phyloP scores from a whole-genome alignment of 1,139 yeast genomes.

The Taiozyma onychis region DNA sequence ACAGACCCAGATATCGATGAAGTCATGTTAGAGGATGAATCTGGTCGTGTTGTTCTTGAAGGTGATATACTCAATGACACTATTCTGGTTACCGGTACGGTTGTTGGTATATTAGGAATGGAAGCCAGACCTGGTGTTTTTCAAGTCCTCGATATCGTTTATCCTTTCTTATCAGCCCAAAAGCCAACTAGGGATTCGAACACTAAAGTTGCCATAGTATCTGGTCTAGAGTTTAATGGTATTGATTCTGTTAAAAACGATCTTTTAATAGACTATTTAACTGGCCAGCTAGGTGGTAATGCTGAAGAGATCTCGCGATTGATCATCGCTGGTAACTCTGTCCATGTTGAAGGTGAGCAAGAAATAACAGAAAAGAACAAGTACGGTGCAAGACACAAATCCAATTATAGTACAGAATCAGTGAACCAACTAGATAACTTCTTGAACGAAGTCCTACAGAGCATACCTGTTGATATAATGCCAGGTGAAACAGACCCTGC shows the following conservation, averaged over 20 bases:
- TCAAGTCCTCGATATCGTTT: slow-evolving; percentile 73
- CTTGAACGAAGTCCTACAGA: slow-evolving; percentile 49
- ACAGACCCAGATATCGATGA: slow-evolving; percentile 52
- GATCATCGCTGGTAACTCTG: slow-evolving; percentile 73
- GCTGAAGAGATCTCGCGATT: slow-evolving; percentile 44
- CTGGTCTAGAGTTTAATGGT: slow-evolving; percentile 59
- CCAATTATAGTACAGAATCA: slow-evolving; percentile 43
- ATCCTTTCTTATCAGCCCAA: slow-evolving; percentile 64
- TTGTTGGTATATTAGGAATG: slow-evolving; percentile 81
- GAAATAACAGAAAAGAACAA: slow-evolving; percentile 29
- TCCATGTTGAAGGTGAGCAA: slow-evolving; percentile 32
- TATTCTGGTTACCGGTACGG: slow-evolving; percentile 78
- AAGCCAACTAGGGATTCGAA: slow-evolving; percentile 24
- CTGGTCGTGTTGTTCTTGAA: slow-evolving; percentile 75
- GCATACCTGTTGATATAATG: slow-evolving; percentile 68
- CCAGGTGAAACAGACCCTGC: slow-evolving; percentile 88
- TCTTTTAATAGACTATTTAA: slow-evolving; percentile 62
- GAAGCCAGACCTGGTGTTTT: slow-evolving; percentile 82
- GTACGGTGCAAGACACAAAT: slow-evolving; percentile 48
- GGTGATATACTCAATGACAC: slow-evolving; percentile 51
- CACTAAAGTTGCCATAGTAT: slow-evolving; percentile 53
- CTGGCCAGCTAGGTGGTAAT: slow-evolving; percentile 57
- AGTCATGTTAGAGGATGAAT: slow-evolving; percentile 83
- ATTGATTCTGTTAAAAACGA: slow-evolving; percentile 44
- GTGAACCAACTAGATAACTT: slow-evolving; percentile 48